Evolutionary conservation across 2,329 filamentous ascomycete species (phyloP).

Genomic region (Aspergillus tamarii): DNA sequence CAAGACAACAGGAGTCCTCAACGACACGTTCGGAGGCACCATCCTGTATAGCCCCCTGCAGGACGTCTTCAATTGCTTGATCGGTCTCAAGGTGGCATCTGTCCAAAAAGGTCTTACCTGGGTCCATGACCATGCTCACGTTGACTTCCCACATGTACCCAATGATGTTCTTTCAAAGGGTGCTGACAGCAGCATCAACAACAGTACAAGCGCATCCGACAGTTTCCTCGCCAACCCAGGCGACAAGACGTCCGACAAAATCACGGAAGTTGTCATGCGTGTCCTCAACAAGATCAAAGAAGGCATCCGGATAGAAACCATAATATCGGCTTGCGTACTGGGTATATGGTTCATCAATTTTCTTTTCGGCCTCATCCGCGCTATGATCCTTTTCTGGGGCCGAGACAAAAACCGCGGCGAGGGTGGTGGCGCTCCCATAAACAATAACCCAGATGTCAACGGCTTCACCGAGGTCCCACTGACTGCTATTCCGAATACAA

Average conservation of each 20-base stretch:
- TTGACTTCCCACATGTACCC: constrained; percentile 76
- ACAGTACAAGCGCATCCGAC: constrained; percentile 55
- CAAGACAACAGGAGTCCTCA: constrained; percentile 73
- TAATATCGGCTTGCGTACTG: constrained; percentile 76
- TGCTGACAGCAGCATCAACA: constrained; percentile 60
- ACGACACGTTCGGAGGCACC: constrained; percentile 79
- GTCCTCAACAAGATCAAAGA: constrained; percentile 70
- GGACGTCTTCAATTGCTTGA: constrained; percentile 82
- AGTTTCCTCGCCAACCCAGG: constrained; percentile 79
- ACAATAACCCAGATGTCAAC: constrained; percentile 21
- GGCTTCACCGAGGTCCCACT: constrained; percentile 45
- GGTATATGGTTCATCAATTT: constrained; percentile 78
- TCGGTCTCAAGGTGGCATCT: constrained; percentile 80
- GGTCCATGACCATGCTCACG: constrained; percentile 83
- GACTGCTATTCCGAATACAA: constrained; percentile 30
- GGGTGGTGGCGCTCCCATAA: constrained; percentile 51
- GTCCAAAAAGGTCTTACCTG: constrained; percentile 90
- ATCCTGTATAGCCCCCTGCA: constrained; percentile 76
- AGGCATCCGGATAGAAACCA: constrained; percentile 73
- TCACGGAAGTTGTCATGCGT: constrained; percentile 73
- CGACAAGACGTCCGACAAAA: constrained; percentile 75
- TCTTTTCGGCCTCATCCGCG: constrained; percentile 72
- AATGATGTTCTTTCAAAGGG: constrained; percentile 84
- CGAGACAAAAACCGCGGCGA: constrained; percentile 65
- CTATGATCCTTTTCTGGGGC: constrained; percentile 62